These are phyloP conservation scores for Lentinula aciculospora DNA, from an alignment of 768 basidiomycete species.

Conservation along the genomic window DNA sequence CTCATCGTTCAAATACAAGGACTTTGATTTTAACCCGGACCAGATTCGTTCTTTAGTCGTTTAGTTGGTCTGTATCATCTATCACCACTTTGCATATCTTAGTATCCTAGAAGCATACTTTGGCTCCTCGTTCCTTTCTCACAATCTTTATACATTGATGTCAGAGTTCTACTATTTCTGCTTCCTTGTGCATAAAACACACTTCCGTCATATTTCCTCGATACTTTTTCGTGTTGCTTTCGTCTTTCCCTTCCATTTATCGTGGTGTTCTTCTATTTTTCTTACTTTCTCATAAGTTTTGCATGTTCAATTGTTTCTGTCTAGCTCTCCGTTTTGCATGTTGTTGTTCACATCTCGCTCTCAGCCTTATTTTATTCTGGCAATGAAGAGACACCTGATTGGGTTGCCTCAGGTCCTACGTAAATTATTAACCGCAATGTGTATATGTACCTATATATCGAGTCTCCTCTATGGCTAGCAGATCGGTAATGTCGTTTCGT, in stretches of 20 bases:
- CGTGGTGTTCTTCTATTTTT: not conserved
- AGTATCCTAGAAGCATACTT: not conserved
- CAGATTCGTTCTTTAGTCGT: not conserved
- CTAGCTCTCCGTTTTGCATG: not conserved
- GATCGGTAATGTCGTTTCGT: no score
- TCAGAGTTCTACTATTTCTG: not conserved
- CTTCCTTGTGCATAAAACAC: not conserved
- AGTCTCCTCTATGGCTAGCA: no score
- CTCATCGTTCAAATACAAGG: conserved; percentile 87
- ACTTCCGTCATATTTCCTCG: not conserved
- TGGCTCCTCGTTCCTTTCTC: not conserved
- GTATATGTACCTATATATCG: no score
- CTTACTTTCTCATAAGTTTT: not conserved
- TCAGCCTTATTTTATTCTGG: not conserved
- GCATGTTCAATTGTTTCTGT: not conserved
- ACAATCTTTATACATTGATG: not conserved
- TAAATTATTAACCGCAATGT: no score
- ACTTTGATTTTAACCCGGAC: conserved; percentile 36
- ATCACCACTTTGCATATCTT: not conserved
- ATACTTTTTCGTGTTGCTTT: not conserved
- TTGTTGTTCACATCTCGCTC: not conserved
- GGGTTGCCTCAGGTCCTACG: not conserved
- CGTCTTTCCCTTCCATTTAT: not conserved
- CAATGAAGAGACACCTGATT: not conserved
- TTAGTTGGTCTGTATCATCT: not conserved